phyloP scores from a whole-genome alignment of 2,329 filamentous ascomycete species.

The Neospermospora avenae region DNA sequence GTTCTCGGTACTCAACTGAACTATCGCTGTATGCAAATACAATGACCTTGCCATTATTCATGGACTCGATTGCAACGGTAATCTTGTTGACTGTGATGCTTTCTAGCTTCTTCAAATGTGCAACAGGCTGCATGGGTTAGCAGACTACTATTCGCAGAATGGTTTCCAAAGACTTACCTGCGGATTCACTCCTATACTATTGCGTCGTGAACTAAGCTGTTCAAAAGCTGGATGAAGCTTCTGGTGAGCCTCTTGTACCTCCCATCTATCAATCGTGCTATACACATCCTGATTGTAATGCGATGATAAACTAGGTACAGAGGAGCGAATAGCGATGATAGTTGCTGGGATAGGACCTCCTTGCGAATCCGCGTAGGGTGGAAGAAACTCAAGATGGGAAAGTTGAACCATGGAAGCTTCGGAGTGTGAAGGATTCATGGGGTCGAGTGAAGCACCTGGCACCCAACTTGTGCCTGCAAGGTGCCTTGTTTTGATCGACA shows the following conservation, averaged over 20 bases:
- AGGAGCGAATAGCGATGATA: constrained; percentile 71
- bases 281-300: constrained; percentile 62
- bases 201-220: constrained; percentile 65
- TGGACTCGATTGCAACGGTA: constrained; percentile 63
- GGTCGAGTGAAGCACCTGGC: constrained; percentile 23
- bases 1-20: constrained; percentile 74
- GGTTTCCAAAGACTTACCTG: constrained; percentile 19
- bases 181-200: constrained; percentile 39
- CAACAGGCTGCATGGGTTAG: constrained; percentile 39
- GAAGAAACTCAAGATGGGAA: constrained; percentile 72
- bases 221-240: constrained; percentile 73
- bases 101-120: constrained; percentile 59
- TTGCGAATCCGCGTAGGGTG: constrained; percentile 57
- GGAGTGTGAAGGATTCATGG: constrained; percentile 41
- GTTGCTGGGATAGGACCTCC: constrained; percentile 46
- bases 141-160: not conserved
- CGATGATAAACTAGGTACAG: constrained; percentile 49
- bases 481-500: constrained; percentile 52
- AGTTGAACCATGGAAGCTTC: constrained; percentile 57
- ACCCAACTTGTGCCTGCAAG: constrained; percentile 55
- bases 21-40: constrained; percentile 77
- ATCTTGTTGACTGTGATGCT: constrained; percentile 69
- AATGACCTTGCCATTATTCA: constrained; percentile 69
- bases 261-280: constrained; percentile 81
- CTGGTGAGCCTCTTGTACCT: constrained; percentile 64